These are phyloP conservation scores for Didymella glomerata DNA, from an alignment of 2,329 filamentous ascomycete species.

Conservation along the genomic window DNA sequence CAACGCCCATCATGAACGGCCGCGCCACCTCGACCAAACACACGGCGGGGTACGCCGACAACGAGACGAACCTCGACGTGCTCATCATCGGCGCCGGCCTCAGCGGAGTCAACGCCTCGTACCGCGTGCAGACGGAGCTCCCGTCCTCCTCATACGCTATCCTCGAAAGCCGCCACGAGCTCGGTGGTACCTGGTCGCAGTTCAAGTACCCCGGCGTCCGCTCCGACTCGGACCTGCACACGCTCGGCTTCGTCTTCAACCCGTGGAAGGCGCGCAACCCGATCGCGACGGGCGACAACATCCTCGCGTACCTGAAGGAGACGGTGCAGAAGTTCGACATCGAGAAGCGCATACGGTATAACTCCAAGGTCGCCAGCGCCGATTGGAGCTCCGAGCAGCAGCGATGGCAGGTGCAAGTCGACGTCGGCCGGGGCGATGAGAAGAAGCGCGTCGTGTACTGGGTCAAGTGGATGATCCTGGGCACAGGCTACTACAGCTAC, in stretches of 20 bases:
- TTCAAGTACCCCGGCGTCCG: slow-evolving; percentile 78
- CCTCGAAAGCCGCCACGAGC: slow-evolving; percentile 69
- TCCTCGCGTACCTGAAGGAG: slow-evolving; percentile 55
- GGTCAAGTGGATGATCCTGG: slow-evolving; percentile 65
- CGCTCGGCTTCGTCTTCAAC: slow-evolving; percentile 70
- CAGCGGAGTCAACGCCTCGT: slow-evolving; percentile 77
- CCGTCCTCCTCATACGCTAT: slow-evolving; percentile 69
- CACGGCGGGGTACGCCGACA: slow-evolving; percentile 25
- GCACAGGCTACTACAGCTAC: slow-evolving; percentile 78
- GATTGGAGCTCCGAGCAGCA: slow-evolving; percentile 60
- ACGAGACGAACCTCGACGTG: slow-evolving; percentile 49
- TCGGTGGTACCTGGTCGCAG: slow-evolving; percentile 82
- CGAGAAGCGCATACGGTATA: slow-evolving; percentile 56
- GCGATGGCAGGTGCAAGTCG: slow-evolving; percentile 53
- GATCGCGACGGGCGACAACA: slow-evolving; percentile 57
- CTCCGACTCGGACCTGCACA: slow-evolving; percentile 60
- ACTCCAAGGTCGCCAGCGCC: slow-evolving; percentile 53
- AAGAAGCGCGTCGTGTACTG: slow-evolving; percentile 49
- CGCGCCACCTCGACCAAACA: slow-evolving; percentile 18
- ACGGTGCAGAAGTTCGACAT: slow-evolving; percentile 56
- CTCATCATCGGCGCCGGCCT: slow-evolving; percentile 78
- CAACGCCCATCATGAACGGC: slow-evolving; percentile 31
- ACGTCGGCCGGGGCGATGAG: slow-evolving; percentile 36
- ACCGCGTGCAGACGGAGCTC: slow-evolving; percentile 69
- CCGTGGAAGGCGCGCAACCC: slow-evolving; percentile 67